Conservation (phyloP, 768 basidiomycete species). For the Rhodosporidiobolus sp. region DNA sequence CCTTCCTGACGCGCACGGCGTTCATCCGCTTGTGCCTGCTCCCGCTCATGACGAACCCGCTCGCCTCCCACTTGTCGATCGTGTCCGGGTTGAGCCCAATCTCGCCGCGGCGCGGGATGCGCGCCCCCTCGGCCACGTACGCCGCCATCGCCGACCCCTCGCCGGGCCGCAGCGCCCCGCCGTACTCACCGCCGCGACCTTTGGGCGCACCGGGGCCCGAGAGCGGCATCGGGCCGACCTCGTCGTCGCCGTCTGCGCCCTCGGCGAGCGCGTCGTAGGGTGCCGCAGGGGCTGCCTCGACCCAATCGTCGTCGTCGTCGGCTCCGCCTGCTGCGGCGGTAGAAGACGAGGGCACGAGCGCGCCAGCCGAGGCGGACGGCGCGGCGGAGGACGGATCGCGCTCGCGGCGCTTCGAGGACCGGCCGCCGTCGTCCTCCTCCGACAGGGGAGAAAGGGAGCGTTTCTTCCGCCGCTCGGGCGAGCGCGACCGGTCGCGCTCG, state of each 20-base stretch:
- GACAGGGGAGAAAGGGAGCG: constrained; percentile 46
- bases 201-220: constrained; percentile 1
- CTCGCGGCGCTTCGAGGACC: constrained; percentile 2
- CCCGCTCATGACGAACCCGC: constrained; percentile 98
- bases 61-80: constrained; percentile 80
- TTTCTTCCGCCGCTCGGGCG: not conserved
- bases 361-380: not conserved
- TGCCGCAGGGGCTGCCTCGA: constrained; percentile 45
- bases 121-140: constrained; percentile 77
- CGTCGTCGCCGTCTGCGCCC: constrained; percentile 11
- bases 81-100: constrained; percentile 85
- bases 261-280: not conserved
- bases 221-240: constrained; percentile 38
- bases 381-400: not conserved
- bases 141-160: constrained; percentile 99
- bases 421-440: constrained; percentile 47
- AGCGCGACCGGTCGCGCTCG: not conserved
- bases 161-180: constrained; percentile 82
- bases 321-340: constrained; percentile 46
- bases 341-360: not conserved
- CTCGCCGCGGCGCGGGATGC: constrained; percentile 98
- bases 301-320: constrained; percentile 49
- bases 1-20: constrained; percentile 96
- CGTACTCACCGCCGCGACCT: constrained; percentile 54
- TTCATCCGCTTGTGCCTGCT: constrained; percentile 95